Percentiles rank a stretch among this genome's conserved stretches.
phyloP scores from a whole-genome alignment of 2,329 filamentous ascomycete species.

The Alternaria sp. region DNA sequence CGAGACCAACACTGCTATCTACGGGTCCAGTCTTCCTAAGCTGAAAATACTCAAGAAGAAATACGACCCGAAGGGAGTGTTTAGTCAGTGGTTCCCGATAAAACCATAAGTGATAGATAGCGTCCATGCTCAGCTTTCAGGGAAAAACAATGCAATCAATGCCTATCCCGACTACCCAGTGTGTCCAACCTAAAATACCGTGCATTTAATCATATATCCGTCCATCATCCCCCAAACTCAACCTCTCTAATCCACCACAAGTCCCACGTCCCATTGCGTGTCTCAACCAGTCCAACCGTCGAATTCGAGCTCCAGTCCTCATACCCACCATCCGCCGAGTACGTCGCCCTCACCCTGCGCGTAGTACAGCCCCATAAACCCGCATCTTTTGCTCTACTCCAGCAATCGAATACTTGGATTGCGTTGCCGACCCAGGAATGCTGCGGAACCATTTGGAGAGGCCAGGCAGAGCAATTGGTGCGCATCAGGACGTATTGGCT shows the following conservation, averaged over 20 bases:
- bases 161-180: too few relatives aligned
- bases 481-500: neutral
- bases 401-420: neutral
- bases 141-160: too few relatives aligned
- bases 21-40: constrained; percentile 27
- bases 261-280: neutral
- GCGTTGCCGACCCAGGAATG: neutral
- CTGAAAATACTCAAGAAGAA: constrained; percentile 32
- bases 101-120: neutral
- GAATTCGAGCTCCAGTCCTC: neutral
- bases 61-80: constrained; percentile 30
- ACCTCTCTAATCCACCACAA: neutral
- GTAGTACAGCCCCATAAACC: neutral
- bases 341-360: neutral
- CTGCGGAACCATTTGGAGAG: neutral
- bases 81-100: constrained; percentile 39
- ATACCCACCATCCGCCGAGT: neutral
- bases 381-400: neutral
- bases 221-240: neutral
- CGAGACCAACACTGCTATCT: constrained; percentile 29
- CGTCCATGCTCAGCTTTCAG: too few relatives aligned
- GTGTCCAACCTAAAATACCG: neutral
- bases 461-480: neutral
- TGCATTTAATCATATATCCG: neutral
- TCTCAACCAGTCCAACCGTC: neutral